phyloP scores from a whole-genome alignment of 129 eudicot species.

The Erigeron canadensis region DNA sequence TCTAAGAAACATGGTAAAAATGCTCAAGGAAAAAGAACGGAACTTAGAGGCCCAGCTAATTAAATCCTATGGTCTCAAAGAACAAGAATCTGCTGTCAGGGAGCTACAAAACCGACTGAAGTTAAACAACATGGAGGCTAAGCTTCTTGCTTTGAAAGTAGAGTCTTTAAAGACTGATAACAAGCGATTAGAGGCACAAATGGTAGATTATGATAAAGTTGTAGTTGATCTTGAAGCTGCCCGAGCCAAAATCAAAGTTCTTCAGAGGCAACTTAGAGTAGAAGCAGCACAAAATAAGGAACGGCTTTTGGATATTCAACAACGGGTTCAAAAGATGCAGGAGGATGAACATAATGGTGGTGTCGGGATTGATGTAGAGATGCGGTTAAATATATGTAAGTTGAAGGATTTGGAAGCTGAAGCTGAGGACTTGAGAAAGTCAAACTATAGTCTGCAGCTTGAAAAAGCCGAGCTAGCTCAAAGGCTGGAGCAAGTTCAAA shows the following conservation, averaged over 20 bases:
- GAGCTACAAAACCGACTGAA: constrained; percentile 82
- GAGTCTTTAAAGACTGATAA: constrained; percentile 68
- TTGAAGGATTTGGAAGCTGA: constrained; percentile 56
- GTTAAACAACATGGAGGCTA: constrained; percentile 67
- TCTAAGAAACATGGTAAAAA: constrained; percentile 49
- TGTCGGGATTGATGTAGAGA: constrained; percentile 25
- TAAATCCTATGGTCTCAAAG: constrained; percentile 78
- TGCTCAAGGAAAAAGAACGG: constrained; percentile 66
- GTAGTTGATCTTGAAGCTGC: constrained; percentile 84
- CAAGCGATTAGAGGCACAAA: constrained; percentile 55
- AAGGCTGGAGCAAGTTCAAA: constrained; percentile 54
- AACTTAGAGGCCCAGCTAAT: constrained; percentile 66
- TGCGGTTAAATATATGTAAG: constrained; percentile 34
- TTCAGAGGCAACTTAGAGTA: constrained; percentile 58
- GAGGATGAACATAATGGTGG: constrained; percentile 42
- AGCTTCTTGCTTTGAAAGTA: constrained; percentile 56
- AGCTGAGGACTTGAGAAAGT: constrained; percentile 53
- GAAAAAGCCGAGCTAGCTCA: constrained; percentile 65
- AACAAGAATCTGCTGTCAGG: constrained; percentile 66
- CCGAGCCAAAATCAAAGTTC: constrained; percentile 55
- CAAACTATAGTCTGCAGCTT: constrained; percentile 39
- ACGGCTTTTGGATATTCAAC: constrained; percentile 52
- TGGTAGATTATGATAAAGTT: constrained; percentile 55
- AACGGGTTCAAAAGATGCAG: constrained; percentile 56
- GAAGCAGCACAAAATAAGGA: constrained; percentile 66